Conservation (phyloP, 2,329 filamentous ascomycete species). For the Fusarium tupiense region DNA sequence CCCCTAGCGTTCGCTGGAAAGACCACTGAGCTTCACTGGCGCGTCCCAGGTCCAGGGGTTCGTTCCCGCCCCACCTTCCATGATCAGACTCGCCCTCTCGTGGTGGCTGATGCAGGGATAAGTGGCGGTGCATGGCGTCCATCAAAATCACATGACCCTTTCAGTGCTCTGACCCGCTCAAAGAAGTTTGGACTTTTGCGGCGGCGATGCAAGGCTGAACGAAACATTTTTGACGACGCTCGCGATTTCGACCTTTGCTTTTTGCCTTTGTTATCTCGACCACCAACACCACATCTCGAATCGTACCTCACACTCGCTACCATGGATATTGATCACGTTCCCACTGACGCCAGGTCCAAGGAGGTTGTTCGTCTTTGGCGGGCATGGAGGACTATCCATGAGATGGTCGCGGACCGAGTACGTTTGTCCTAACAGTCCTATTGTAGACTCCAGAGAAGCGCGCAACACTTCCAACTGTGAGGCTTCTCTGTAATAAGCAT, state of each 20-base stretch:
- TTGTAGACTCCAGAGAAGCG: conserved; percentile 1
- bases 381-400: conserved; percentile 90
- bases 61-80: conserved; percentile 20
- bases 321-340: conserved; percentile 55
- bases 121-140: conserved; percentile 3
- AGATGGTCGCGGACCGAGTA: conserved; percentile 94
- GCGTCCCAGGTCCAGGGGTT: conserved; percentile 13
- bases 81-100: background rate
- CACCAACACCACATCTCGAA: conserved; percentile 10
- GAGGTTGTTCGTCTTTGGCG: conserved; percentile 82
- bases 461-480: background rate
- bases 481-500: background rate
- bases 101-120: background rate
- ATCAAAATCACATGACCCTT: conserved; percentile 36
- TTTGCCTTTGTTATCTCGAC: conserved; percentile 8
- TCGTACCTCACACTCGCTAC: background rate
- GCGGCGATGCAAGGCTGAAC: conserved; percentile 42
- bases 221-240: conserved; percentile 43
- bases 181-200: conserved; percentile 37
- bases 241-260: conserved; percentile 9
- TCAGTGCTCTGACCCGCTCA: conserved; percentile 28
- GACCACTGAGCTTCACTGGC: conserved; percentile 7
- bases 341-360: conserved; percentile 62
- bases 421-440: conserved; percentile 22
- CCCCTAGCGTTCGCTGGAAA: conserved; percentile 34